Evolutionary conservation across 352 stramenopile genomes (phyloP), one percentile per base, ranked within the genome.

Genomic region (Phytophthora rubi): DNA sequence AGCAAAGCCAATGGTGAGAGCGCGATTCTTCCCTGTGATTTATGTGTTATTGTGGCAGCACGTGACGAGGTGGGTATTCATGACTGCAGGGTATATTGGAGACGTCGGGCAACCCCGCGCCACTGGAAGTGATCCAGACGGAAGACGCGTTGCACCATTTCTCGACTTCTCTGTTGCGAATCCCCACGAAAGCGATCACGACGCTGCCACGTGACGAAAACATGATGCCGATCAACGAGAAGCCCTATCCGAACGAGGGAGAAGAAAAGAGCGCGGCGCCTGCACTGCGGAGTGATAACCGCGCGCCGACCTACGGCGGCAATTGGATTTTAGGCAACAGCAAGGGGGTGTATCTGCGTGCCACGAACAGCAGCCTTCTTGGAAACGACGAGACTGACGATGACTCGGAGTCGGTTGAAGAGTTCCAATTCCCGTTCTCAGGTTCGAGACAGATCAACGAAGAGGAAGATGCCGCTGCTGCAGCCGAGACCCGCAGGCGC

Each of bases 241-340:
- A 71, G 23, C 70, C 70, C 12, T 79, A 77, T 6, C 44, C 44
- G 9, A 52, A 54, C 9, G 62, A 81, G 12, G 51, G 16, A 0
- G 59, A 79, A 13, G 57, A 77, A 16, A 77, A 74, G 39, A 56
- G 70, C 51, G 10, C 62, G 1, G n/a, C 42, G 8, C 35, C 49
- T 53, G 48, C 70, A 21, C 23, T 71, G 28, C 56, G 54, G 6
- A 44, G 33, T 2, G 58, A 68, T 12, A 70, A 77, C 4, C 65
- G 60, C 5, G 21, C 69, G 3, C 35, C 65, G 7, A 75, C 80
- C n/a, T 93, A 83, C 61, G 88, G 86, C 0, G 83, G 83, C 21
- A 90, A 87, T 51, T 96, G 88, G 88, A 92, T 96, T 49, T 62
- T 96, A 33, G 88, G 88, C n/a, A 81, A 81, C 16, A 73, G 93